phyloP scores from a whole-genome alignment of 805 yeast species.

The Candida methanosorbosa region DNA sequence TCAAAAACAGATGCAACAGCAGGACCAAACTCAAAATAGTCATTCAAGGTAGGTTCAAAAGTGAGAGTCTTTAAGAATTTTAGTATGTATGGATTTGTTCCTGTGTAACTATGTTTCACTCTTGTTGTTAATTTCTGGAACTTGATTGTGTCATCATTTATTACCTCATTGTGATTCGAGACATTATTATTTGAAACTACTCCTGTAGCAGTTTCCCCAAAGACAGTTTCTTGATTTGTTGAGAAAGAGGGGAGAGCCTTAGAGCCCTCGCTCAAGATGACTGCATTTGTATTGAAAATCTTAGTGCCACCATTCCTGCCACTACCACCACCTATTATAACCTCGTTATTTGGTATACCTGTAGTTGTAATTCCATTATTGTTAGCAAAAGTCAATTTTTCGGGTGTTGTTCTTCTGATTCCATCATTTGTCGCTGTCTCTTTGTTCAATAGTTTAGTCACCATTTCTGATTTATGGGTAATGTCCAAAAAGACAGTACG shows the following conservation, averaged over 20 bases:
- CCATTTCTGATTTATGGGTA: slow-evolving; percentile 16
- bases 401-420: background rate
- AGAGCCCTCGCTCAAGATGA: slow-evolving; percentile 10
- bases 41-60: slow-evolving; percentile 48
- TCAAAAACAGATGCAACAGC: slow-evolving; percentile 6
- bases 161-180: slow-evolving; percentile 5
- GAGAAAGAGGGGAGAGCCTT: slow-evolving; percentile 13
- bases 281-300: slow-evolving; percentile 7
- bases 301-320: too few relatives aligned
- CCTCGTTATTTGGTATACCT: background rate
- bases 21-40: slow-evolving; percentile 64
- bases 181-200: slow-evolving; percentile 4
- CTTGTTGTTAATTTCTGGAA: slow-evolving; percentile 16
- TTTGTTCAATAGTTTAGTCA: background rate
- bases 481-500: slow-evolving; percentile 45
- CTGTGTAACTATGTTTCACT: slow-evolving; percentile 51
- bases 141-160: slow-evolving; percentile 17
- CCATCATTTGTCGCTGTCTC: background rate
- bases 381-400: background rate
- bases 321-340: background rate
- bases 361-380: background rate
- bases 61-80: slow-evolving; percentile 44
- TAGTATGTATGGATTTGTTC: slow-evolving; percentile 54
- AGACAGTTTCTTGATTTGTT: slow-evolving; percentile 13
- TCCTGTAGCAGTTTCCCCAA: slow-evolving; percentile 11